A percentile compares a stretch with the other conserved stretches of the same genome.
Conservation (phyloP, 2,329 filamentous ascomycete species). For the Hypoxylon sp. region DNA sequence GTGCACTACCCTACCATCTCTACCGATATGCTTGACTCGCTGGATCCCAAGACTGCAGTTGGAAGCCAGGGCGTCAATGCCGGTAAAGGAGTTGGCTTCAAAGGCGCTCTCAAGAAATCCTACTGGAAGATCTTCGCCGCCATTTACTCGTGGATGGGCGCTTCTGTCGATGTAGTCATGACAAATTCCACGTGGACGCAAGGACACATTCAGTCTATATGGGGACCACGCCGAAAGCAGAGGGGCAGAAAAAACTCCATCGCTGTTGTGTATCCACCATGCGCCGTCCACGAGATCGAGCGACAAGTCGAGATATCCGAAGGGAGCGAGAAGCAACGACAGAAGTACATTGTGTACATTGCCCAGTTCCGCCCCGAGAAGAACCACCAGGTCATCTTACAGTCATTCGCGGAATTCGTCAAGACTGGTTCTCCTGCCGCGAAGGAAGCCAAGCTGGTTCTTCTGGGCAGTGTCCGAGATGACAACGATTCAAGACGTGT, state of each 20-base stretch:
- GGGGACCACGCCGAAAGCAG: constrained; percentile 70
- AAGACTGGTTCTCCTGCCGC: constrained; percentile 65
- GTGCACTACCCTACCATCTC: constrained; percentile 99
- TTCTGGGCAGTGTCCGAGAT: constrained; percentile 93
- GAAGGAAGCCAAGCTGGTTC: constrained; percentile 74
- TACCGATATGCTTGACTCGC: constrained; percentile 92
- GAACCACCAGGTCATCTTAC: constrained; percentile 88
- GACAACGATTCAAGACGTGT: constrained; percentile 83
- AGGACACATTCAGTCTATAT: constrained; percentile 81
- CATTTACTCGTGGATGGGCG: constrained; percentile 85
- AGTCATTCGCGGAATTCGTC: constrained; percentile 84
- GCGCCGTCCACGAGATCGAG: constrained; percentile 87
- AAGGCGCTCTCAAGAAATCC: constrained; percentile 76
- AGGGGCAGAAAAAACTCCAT: constrained; percentile 65
- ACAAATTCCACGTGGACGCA: constrained; percentile 98
- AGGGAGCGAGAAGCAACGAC: constrained; percentile 75
- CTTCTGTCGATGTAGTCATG: constrained; percentile 92
- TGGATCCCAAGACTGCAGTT: constrained; percentile 70
- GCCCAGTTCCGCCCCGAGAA: constrained; percentile 98
- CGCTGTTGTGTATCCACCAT: constrained; percentile 88
- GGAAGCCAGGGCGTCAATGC: constrained; percentile 82
- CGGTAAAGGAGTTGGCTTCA: constrained; percentile 78
- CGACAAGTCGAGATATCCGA: constrained; percentile 77
- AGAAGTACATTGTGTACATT: constrained; percentile 86
- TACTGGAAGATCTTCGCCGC: constrained; percentile 91